Conservation (phyloP, 2,329 filamentous ascomycete genomes). For the Knufia petricola region DNA sequence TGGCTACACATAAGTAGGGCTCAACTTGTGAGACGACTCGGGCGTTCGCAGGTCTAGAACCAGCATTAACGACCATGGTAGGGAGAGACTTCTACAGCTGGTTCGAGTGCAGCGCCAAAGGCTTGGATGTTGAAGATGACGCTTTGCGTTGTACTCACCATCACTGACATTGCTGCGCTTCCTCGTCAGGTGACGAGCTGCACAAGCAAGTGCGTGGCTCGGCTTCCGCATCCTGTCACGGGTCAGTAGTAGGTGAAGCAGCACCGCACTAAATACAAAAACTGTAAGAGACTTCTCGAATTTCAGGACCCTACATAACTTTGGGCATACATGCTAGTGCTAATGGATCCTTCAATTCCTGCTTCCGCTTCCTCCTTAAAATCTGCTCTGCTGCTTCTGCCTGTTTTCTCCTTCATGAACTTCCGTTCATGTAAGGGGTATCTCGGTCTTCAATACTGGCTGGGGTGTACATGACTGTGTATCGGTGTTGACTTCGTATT, state of each 20-base stretch:
- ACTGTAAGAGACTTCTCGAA: neutral
- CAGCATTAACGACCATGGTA: no score
- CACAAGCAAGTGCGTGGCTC: no score
- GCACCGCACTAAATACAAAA: neutral
- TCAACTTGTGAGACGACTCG: no score
- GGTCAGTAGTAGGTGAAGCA: neutral
- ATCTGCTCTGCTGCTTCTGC: neutral
- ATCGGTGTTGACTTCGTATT: neutral
- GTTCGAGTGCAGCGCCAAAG: no score
- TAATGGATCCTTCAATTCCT: conserved; percentile 9
- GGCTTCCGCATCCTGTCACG: no score
- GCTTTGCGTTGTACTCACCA: no score
- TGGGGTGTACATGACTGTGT: conserved; percentile 9
- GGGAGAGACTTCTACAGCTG: no score
- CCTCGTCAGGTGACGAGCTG: no score
- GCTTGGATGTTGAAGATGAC: no score
- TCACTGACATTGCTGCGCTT: no score
- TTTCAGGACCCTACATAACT: conserved; percentile 11
- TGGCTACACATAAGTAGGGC: no score
- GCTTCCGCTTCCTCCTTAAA: neutral
- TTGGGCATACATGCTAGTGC: conserved; percentile 12
- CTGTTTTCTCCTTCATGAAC: neutral
- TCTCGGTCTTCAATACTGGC: neutral
- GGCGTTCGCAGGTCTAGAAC: no score
- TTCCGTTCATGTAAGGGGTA: neutral